Evolutionary conservation across 371 early-diverging fungal species (phyloP), one percentile per base, ranked within the genome.

Genomic region (Syncephalastrum monosporum): DNA sequence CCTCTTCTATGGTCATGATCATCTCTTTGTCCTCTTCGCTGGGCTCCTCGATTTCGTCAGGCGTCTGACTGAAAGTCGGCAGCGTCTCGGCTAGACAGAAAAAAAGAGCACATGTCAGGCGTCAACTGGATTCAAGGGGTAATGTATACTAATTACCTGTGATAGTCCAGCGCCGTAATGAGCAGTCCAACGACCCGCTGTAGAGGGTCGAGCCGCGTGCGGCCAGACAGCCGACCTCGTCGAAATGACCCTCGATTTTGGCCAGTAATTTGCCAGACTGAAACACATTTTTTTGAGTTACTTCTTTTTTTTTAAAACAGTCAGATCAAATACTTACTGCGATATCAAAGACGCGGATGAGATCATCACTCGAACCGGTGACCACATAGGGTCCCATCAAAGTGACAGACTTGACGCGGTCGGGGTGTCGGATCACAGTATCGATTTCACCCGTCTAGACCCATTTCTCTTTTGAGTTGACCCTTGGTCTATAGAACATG

Each of bases 281-380:
- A 24, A 23, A 27, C 21, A 47, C 13, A 23, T 42, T 23, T 47
- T 42, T 23, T 47, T 42, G 6, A 56, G 46, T 48, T 15, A 7
- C 52, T 17, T 16, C 27, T 44, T 54, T 13, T 38, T 17, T 8
- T 45, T 62, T 42, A 17, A 6, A 16, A 21, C 1, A 21, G 21
- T n/a, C 41, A 10, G 3, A 17, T 33, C 21, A 5, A 5, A 41
- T n/a, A 71, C 82, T 71, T 85, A 91, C 93, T 29, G 86, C 87
- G 61, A 88, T 72, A 56, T 92, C 88, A 86, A 89, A 93, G 4
- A 92, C 79, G 19, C 91, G 84, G 23, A 94, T 81, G 19, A 77
- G 75, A 68, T 93, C 93, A 68, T 94, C 92, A 17, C 95, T 82
- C 15, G 84, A 74, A 6, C 93, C 95, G 15, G 92, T 91, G 1